Conservation (phyloP, 169 alveolate species). For the Eimeria tenella region DNA sequence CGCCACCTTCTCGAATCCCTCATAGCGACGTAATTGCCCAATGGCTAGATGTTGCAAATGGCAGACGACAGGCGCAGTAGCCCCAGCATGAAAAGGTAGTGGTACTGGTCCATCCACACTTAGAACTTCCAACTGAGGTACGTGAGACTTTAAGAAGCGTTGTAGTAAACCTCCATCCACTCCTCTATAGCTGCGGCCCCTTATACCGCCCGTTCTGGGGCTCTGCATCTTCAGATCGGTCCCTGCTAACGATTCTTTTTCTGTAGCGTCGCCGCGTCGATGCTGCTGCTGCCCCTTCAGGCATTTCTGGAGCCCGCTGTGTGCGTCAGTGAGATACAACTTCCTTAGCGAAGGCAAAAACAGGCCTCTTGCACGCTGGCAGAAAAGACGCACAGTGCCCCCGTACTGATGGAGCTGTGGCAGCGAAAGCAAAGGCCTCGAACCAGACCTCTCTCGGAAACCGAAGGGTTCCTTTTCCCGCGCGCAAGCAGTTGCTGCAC, state of each 20-base stretch:
- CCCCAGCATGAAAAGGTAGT: not conserved
- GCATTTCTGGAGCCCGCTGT: not conserved
- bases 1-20: not conserved
- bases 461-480: not conserved
- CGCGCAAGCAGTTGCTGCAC: not conserved
- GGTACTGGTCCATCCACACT: not conserved
- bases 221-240: too few species aligned
- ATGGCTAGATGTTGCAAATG: not conserved
- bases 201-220: too few species aligned
- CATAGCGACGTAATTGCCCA: not conserved
- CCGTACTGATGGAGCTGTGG: constrained; percentile 19
- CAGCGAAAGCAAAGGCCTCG: not conserved
- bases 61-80: not conserved
- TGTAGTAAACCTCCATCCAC: not conserved
- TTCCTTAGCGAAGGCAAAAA: not conserved
- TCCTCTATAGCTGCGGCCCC: not conserved
- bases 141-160: not conserved
- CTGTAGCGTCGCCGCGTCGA: not conserved
- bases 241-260: not conserved
- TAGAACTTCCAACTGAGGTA: not conserved
- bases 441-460: not conserved
- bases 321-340: not conserved
- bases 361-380: not conserved
- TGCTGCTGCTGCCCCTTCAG: constrained; percentile 18
- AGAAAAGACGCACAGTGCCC: not conserved